phyloP scores from a whole-genome alignment of 495 filamentous ascomycete species.

The Aspergillus affinis region DNA sequence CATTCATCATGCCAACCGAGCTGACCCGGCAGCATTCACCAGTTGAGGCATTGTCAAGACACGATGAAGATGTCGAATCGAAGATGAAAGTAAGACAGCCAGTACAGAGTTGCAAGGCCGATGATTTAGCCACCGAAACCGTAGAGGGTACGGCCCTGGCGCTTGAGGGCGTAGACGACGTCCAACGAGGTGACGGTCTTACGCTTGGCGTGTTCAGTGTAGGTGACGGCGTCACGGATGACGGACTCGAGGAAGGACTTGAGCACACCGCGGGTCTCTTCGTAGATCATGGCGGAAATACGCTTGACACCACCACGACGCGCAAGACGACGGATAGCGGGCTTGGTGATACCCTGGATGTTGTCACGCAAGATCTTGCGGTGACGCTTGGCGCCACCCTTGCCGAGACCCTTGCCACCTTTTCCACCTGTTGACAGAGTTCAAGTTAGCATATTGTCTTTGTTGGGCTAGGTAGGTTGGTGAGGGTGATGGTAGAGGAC shows the following conservation, averaged over 20 bases:
- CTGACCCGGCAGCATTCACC: not conserved
- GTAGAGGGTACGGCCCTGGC: constrained; percentile 94
- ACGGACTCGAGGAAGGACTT: constrained; percentile 67
- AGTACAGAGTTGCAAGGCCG: not conserved
- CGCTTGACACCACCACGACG: constrained; percentile 65
- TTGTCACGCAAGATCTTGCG: constrained; percentile 99
- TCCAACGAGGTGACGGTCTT: constrained; percentile 96
- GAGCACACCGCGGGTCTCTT: constrained; percentile 67
- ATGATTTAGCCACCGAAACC: constrained; percentile 91
- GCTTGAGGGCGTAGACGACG: constrained; percentile 93
- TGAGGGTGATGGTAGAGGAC: not conserved
- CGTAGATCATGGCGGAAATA: constrained; percentile 70
- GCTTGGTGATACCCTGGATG: constrained; percentile 85
- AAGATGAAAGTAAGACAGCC: not conserved
- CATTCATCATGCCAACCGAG: not conserved
- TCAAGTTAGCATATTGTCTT: not conserved
- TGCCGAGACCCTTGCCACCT: constrained; percentile 81
- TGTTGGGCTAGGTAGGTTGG: not conserved
- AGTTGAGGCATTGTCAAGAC: not conserved
- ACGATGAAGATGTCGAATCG: constrained; percentile 8
- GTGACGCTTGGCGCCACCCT: constrained; percentile 98
- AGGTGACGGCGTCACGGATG: constrained; percentile 94
- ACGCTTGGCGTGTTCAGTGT: constrained; percentile 95
- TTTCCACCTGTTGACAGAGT: constrained; percentile 65
- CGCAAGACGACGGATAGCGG: constrained; percentile 66